Conservation (phyloP, 2,329 filamentous ascomycete genomes). For the Hypomyces rosellus region DNA sequence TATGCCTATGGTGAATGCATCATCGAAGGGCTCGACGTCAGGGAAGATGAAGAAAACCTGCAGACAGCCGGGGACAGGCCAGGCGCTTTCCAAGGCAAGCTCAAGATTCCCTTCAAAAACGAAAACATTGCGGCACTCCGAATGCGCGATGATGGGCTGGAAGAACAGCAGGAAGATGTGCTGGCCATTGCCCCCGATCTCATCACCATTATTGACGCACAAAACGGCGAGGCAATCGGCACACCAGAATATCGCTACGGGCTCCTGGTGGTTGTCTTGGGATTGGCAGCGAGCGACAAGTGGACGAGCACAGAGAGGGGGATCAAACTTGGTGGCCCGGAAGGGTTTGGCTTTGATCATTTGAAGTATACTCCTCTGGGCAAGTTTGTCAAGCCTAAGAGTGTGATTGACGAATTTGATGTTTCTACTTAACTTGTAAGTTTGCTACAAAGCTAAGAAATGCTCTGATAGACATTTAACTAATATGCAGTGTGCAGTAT, state of each 20-base stretch:
- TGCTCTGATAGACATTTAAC: no score
- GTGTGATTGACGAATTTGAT: constrained; percentile 47
- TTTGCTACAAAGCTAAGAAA: no score
- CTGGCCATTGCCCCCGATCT: constrained; percentile 52
- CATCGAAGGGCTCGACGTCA: constrained; percentile 43
- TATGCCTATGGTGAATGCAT: constrained; percentile 55
- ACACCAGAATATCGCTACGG: constrained; percentile 52
- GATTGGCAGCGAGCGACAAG: constrained; percentile 37
- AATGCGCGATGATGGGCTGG: constrained; percentile 23
- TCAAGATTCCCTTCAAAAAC: constrained; percentile 68
- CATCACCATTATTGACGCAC: constrained; percentile 48
- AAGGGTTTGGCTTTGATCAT: constrained; percentile 42
- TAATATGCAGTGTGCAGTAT: no score
- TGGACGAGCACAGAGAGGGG: constrained; percentile 41
- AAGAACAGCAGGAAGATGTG: constrained; percentile 36
- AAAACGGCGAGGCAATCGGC: constrained; percentile 50
- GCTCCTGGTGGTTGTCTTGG: constrained; percentile 43
- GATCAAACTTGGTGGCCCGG: constrained; percentile 43
- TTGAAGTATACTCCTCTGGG: constrained; percentile 43
- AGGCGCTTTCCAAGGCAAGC: constrained; percentile 33
- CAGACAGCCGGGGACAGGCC: background rate
- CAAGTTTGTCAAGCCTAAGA: constrained; percentile 41
- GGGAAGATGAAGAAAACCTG: constrained; percentile 20
- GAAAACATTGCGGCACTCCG: constrained; percentile 60
- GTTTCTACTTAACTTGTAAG: background rate